Percentiles rank a stretch among this genome's conserved stretches.
Conservation (phyloP, 768 basidiomycete genomes). For the Fistulinella prunicolor region DNA sequence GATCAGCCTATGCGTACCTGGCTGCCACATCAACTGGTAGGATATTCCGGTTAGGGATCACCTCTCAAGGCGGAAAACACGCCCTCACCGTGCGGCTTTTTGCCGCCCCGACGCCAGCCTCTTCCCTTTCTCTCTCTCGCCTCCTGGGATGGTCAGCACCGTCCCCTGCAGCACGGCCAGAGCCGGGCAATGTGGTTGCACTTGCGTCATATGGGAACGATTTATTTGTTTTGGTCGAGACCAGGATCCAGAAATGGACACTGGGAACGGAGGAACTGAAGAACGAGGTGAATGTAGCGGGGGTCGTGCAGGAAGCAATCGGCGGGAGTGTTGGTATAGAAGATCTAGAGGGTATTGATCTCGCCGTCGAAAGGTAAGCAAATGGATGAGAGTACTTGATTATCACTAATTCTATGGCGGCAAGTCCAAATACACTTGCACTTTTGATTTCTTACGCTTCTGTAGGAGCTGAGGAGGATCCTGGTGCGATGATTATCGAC, state of each 20-base stretch:
- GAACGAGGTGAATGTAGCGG: slow-evolving; percentile 54
- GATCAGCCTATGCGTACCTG: slow-evolving; percentile 40
- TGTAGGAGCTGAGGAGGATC: slow-evolving; percentile 40
- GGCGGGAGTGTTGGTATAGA: slow-evolving; percentile 46
- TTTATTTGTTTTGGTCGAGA: slow-evolving; percentile 68
- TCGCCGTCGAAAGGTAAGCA: slow-evolving; percentile 57
- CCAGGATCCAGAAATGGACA: slow-evolving; percentile 66
- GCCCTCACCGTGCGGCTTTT: slow-evolving; percentile 59
- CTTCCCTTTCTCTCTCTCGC: slow-evolving; percentile 42
- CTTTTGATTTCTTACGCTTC: slow-evolving; percentile 69
- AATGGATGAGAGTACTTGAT: not conserved
- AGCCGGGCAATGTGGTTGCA: slow-evolving; percentile 62
- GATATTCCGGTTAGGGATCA: slow-evolving; percentile 60
- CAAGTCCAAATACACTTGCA: slow-evolving; percentile 51
- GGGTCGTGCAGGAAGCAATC: slow-evolving; percentile 46
- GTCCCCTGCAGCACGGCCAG: slow-evolving; percentile 38
- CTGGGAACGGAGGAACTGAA: slow-evolving; percentile 52
- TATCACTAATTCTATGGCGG: slow-evolving; percentile 12
- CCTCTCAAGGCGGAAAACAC: slow-evolving; percentile 67
- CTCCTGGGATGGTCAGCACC: slow-evolving; percentile 42
- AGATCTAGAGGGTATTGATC: slow-evolving; percentile 73
- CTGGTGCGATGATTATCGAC: slow-evolving; percentile 32
- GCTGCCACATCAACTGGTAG: slow-evolving; percentile 65
- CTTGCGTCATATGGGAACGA: slow-evolving; percentile 53
- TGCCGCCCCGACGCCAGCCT: slow-evolving; percentile 45